Percentiles rank a stretch among this genome's conserved stretches.
Conservation (phyloP, 2,329 filamentous ascomycete genomes). For the Cladosporium sp. region DNA sequence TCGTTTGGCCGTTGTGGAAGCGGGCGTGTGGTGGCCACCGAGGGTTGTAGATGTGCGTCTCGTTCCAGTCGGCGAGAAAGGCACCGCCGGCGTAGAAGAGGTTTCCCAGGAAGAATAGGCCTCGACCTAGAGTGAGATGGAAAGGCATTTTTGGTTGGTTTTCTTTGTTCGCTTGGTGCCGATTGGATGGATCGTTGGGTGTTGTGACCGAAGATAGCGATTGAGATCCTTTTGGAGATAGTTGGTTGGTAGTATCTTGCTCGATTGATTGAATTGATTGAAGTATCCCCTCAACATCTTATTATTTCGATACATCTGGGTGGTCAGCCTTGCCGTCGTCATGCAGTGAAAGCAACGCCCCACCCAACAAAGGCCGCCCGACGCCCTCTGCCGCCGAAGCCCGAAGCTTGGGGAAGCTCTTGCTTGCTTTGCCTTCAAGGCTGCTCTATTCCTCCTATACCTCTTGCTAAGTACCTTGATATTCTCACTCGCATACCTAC, state of each 20-base stretch:
- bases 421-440: neutral
- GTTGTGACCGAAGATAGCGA: too few relatives aligned
- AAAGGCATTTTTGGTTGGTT: slow-evolving; percentile 4
- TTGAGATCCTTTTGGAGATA: too few relatives aligned
- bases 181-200: too few relatives aligned
- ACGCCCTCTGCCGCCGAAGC: too few relatives aligned
- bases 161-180: neutral
- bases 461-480: neutral
- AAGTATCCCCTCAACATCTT: too few relatives aligned
- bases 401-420: too few relatives aligned
- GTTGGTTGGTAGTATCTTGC: too few relatives aligned
- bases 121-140: slow-evolving; percentile 24
- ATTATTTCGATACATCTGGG: too few relatives aligned
- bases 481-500: neutral
- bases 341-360: too few relatives aligned
- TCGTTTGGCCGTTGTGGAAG: slow-evolving; percentile 53
- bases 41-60: slow-evolving; percentile 46
- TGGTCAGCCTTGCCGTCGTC: too few relatives aligned
- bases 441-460: neutral
- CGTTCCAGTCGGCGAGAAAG: slow-evolving; percentile 34
- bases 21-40: slow-evolving; percentile 48
- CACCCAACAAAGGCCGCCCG: too few relatives aligned
- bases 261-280: too few relatives aligned
- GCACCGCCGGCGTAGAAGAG: slow-evolving; percentile 31
- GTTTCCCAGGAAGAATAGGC: slow-evolving; percentile 30